Conservation (phyloP, 192 early-diverging fungal species). For the Coemansia sp. region DNA sequence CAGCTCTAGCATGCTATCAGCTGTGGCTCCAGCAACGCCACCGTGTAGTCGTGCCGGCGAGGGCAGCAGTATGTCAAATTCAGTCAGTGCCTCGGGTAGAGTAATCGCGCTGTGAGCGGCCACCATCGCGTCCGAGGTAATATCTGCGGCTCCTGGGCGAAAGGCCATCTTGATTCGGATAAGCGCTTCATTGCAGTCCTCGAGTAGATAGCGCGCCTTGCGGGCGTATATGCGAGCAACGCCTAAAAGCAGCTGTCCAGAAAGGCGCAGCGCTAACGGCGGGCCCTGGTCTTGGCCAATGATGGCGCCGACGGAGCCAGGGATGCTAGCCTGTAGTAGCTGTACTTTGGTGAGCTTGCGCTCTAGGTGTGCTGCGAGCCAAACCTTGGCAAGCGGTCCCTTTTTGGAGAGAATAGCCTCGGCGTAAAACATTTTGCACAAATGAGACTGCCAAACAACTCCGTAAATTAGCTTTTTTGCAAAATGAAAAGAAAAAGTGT, state of each 20-base stretch:
- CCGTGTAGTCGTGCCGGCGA: conserved; percentile 59
- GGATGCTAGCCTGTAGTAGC: conserved; percentile 92
- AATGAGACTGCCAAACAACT: background rate
- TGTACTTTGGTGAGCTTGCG: conserved; percentile 95
- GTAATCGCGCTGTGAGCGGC: conserved; percentile 87
- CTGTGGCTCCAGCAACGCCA: background rate
- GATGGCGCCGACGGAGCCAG: conserved; percentile 84
- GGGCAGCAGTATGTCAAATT: conserved; percentile 90
- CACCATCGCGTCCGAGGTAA: conserved; percentile 71
- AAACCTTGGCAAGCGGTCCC: conserved; percentile 93
- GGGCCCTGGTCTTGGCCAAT: conserved; percentile 73
- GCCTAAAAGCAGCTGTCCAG: conserved; percentile 95
- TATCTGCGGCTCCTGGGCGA: conserved; percentile 76
- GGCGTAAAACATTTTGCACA: conserved; percentile 64
- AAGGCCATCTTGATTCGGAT: conserved; percentile 92
- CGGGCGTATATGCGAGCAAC: conserved; percentile 95
- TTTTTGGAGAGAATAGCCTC: conserved; percentile 81
- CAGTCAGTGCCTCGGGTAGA: conserved; percentile 81
- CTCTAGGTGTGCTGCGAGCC: conserved; percentile 98
- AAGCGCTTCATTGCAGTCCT: conserved; percentile 97
- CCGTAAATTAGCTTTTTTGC: background rate
- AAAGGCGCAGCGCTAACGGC: conserved; percentile 91
- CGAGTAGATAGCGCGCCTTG: conserved; percentile 94
- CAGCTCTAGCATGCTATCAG: conserved; percentile 20
- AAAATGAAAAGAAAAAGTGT: background rate